These are phyloP conservation scores for Pythium rishiriense DNA, from an alignment of 352 stramenopile genomes.

Conservation along the genomic window DNA sequence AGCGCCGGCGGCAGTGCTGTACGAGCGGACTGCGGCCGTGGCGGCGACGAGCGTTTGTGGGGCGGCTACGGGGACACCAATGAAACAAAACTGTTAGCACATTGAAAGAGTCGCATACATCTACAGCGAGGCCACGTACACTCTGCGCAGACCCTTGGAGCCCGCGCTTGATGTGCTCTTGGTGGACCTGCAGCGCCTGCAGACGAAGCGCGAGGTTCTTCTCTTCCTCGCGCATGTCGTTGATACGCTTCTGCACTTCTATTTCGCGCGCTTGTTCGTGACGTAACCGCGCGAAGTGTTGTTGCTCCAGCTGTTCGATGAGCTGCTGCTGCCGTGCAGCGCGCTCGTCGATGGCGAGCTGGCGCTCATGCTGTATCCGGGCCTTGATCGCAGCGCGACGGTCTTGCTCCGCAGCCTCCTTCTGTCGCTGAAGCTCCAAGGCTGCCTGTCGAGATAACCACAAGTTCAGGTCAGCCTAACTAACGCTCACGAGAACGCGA, in stretches of 20 bases:
- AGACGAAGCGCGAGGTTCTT: constrained; percentile 49
- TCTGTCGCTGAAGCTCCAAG: constrained; percentile 43
- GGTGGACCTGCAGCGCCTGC: constrained; percentile 58
- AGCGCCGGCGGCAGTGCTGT: not conserved
- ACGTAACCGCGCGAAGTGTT: constrained; percentile 40
- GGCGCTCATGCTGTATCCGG: constrained; percentile 47
- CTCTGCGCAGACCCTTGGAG: constrained; percentile 9
- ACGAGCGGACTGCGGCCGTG: constrained; percentile 9
- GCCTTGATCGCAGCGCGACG: constrained; percentile 40
- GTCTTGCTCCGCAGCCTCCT: constrained; percentile 40
- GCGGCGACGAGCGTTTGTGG: not conserved
- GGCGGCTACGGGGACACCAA: not conserved
- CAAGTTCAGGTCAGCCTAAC: not conserved
- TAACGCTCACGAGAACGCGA: not conserved
- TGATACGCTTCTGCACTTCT: constrained; percentile 35
- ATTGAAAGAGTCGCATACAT: not conserved
- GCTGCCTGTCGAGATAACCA: constrained; percentile 31
- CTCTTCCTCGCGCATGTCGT: constrained; percentile 61
- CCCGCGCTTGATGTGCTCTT: constrained; percentile 41
- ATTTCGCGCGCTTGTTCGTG: constrained; percentile 44
- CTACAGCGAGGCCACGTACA: constrained; percentile 14
- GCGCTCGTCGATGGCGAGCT: constrained; percentile 35
- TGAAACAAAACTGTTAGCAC: not conserved
- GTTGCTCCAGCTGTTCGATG: constrained; percentile 34
- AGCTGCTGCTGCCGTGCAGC: constrained; percentile 45